Percentiles rank a stretch among this genome's conserved stretches.
These are phyloP conservation scores for Rhamnella rubrinervis DNA, from an alignment of 331 rosid species.

Conservation along the genomic window DNA sequence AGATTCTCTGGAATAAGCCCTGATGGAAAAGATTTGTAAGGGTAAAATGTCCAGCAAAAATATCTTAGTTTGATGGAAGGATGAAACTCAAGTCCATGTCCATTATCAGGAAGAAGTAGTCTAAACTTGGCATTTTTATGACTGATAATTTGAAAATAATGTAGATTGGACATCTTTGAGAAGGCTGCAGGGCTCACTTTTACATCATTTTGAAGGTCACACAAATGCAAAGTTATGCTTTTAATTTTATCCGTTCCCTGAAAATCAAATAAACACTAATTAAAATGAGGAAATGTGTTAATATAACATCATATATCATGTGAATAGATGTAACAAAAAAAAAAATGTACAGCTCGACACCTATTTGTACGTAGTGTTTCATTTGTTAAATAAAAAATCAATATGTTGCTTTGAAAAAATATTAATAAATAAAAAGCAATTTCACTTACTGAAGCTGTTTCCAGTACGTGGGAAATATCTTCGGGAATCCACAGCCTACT, in stretches of 20 bases:
- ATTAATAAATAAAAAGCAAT: no score
- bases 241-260: constrained; percentile 29
- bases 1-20: not conserved
- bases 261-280: not conserved
- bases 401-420: not conserved
- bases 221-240: constrained; percentile 27
- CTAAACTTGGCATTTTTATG: no score
- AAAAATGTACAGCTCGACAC: not conserved
- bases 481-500: constrained; percentile 13
- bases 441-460: not conserved
- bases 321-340: no score
- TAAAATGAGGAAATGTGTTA: not conserved
- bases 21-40: constrained; percentile 10
- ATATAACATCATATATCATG: not conserved
- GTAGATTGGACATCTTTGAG: constrained; percentile 21
- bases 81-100: no score
- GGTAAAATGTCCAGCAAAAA: not conserved
- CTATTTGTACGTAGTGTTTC: not conserved
- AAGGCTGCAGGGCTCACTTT: constrained; percentile 19
- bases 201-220: not conserved
- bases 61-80: not conserved
- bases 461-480: constrained; percentile 23
- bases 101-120: no score
- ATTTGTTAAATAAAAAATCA: no score
- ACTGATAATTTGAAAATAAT: constrained; percentile 22